Evolutionary conservation across 306 rosid genomes (phyloP).

Genomic region (Trichosanthes truncata): DNA sequence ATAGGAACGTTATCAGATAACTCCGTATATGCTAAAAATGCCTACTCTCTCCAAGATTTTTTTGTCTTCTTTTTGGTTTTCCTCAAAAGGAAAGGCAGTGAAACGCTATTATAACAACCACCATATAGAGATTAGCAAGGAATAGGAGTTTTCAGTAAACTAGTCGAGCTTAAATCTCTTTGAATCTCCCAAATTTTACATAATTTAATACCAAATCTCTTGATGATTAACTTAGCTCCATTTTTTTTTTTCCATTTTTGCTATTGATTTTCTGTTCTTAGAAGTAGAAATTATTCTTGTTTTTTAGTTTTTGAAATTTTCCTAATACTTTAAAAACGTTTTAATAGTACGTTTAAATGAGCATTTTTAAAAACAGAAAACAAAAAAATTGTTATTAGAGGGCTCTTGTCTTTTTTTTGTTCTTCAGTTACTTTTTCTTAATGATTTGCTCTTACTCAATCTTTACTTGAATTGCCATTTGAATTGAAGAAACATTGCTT

Average conservation of each 20-base stretch:
- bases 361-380: not conserved
- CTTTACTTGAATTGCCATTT: not conserved
- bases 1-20: too few species aligned
- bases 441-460: not conserved
- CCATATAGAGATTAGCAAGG: too few species aligned
- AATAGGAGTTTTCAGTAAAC: too few species aligned
- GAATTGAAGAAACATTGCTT: not conserved
- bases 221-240: not conserved
- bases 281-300: not conserved
- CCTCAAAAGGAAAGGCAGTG: too few species aligned
- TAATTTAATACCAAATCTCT: not conserved
- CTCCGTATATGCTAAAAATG: too few species aligned
- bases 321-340: not conserved
- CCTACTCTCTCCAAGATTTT: too few species aligned
- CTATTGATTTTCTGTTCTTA: too few species aligned
- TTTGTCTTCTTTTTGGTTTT: too few species aligned
- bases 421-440: not conserved
- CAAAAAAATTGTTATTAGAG: not conserved
- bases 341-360: not conserved
- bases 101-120: too few species aligned
- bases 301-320: not conserved
- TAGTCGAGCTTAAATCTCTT: too few species aligned
- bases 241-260: not conserved
- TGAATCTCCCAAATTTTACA: too few species aligned
- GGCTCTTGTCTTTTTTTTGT: not conserved